Evolutionary conservation across 257 asterid genomes (phyloP), one percentile per base, ranked within the genome.

Genomic region (Avicennia marina): DNA sequence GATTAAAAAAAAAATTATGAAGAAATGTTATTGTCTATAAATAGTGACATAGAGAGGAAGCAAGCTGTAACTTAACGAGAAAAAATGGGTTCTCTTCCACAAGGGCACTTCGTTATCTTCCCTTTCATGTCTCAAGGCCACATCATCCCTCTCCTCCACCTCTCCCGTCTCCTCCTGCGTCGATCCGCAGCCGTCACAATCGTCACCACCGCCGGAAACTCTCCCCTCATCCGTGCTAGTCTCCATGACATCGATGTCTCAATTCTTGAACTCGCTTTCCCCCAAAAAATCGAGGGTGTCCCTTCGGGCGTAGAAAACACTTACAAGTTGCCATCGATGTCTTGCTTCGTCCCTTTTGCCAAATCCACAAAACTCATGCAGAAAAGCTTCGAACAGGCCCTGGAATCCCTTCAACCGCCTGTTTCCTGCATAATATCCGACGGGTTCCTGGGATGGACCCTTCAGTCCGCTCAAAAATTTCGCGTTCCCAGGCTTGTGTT

Each of bases 111-210:
- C 31, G 79, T 64, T 3, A 70, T 89, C 29, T 81, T 86, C 71
- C 90, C 94, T 6, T 83, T 86, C 78, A 68, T 83, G 78, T 46
- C 97, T 6, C 76, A 78, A 56, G 95, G 91, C 60, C 94, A 86
- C 68, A 83, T 76, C 61, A 81, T 81, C 56, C 95, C 95, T 11
- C 81, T 86, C 75, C 86, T 86, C 76, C 57, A 75, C 79, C 85
- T 81, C 57, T 68, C 82, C 71, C 76, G 83, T 47, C 83, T 86
- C 68, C 85, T 89, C 58, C 81, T 58, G 31, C 77, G 44, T 34
- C 81, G 77, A 13, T 65, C 77, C 16, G 40, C 78, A 53, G 33
- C 72, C 32, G 79, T 85, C 51, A 85, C 96, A 13, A 36, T 89
- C 46, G 15, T 81, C 90, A 73, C 96, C 68, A 89, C 96, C 58